Conservation (phyloP, 176 grass and related monocot genomes). For the Carex cristatella region DNA sequence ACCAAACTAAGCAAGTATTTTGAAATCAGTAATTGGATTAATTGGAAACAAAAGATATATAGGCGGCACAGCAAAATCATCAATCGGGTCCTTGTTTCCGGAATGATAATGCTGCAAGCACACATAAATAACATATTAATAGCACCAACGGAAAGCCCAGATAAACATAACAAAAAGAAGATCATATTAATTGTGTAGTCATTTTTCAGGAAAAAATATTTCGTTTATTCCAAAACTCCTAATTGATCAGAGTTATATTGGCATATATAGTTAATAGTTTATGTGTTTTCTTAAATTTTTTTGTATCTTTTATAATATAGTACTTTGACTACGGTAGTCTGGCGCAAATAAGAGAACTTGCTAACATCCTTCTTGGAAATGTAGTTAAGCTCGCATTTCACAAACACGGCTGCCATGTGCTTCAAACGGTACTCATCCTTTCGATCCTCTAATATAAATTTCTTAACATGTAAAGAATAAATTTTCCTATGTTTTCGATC, state of each 20-base stretch:
- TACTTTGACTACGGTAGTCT: conserved; percentile 45
- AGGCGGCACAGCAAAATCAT: neutral
- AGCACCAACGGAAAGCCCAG: neutral
- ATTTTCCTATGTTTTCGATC: neutral
- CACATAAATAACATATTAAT: neutral
- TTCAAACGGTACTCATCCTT: conserved; percentile 41
- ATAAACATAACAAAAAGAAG: neutral
- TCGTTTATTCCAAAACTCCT: neutral
- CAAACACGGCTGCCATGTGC: conserved; percentile 35
- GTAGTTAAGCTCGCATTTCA: conserved; percentile 36
- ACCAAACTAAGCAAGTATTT: neutral
- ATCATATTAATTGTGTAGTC: neutral
- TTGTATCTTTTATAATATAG: conserved; percentile 10
- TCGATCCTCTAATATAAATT: neutral
- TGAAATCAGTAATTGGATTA: neutral
- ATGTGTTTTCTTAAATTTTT: neutral
- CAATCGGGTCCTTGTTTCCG: neutral
- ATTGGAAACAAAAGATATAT: neutral
- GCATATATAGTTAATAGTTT: neutral
- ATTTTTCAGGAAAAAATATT: neutral
- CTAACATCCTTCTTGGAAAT: conserved; percentile 22
- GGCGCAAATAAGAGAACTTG: conserved; percentile 31
- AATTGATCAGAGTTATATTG: neutral
- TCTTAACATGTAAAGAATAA: neutral
- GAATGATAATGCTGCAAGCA: neutral